phyloP scores from a whole-genome alignment of 148 eudicot species.

The Rhododendron simsii region DNA sequence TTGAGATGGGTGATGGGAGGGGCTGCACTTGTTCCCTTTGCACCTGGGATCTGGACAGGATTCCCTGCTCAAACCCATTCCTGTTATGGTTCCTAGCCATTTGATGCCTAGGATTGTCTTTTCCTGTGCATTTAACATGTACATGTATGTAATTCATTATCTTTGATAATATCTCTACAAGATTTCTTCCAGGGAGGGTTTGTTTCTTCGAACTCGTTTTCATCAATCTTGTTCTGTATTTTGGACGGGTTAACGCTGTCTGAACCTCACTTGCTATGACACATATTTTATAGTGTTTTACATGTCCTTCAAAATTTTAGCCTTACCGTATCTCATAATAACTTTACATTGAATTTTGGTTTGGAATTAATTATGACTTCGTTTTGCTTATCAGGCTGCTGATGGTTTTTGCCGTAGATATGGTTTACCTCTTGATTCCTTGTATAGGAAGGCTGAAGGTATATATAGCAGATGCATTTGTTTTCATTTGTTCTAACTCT shows the following conservation, averaged over 20 bases:
- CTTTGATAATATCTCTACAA: background rate
- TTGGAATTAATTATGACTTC: constrained; percentile 2
- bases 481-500: background rate
- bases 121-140: background rate
- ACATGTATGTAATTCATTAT: background rate
- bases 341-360: background rate
- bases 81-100: background rate
- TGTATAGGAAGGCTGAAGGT: constrained; percentile 81
- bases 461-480: constrained; percentile 16
- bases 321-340: background rate
- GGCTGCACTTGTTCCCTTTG: background rate
- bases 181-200: background rate
- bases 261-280: background rate
- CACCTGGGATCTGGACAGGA: background rate
- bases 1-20: background rate
- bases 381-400: constrained; percentile 66
- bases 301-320: background rate
- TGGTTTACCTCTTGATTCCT: constrained; percentile 47
- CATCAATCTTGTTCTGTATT: background rate
- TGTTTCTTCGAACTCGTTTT: background rate
- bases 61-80: background rate
- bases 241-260: background rate
- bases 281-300: constrained; percentile 5
- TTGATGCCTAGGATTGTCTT: background rate
- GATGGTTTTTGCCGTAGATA: constrained; percentile 98